A percentile compares a stretch with the other conserved stretches of the same genome.
phyloP scores from a whole-genome alignment of 495 filamentous ascomycete genomes.

The Alectoria sarmentosa region DNA sequence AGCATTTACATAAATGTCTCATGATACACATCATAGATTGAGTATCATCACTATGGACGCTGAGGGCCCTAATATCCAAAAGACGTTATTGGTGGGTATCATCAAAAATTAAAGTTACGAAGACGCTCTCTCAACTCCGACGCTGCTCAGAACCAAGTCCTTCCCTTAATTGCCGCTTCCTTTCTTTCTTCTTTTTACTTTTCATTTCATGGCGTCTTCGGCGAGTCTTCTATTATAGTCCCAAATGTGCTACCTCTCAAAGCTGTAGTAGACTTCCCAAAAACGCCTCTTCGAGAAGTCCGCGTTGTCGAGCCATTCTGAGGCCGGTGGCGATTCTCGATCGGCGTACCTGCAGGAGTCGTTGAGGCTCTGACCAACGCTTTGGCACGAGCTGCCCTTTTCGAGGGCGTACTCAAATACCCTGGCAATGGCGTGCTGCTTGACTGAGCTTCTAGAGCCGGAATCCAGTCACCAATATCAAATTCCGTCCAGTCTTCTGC shows the following conservation, averaged over 20 bases:
- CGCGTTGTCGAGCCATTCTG: slow-evolving; percentile 17
- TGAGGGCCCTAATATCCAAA: background rate
- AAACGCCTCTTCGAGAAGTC: slow-evolving; percentile 10
- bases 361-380: slow-evolving; percentile 45
- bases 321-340: slow-evolving; percentile 20
- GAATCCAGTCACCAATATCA: slow-evolving; percentile 39
- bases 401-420: slow-evolving; percentile 52
- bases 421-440: slow-evolving; percentile 43
- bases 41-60: background rate
- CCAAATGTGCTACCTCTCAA: slow-evolving; percentile 19
- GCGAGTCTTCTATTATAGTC: slow-evolving; percentile 22
- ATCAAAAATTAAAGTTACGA: background rate
- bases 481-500: slow-evolving; percentile 40
- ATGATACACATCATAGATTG: background rate
- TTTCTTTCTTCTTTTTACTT: background rate
- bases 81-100: background rate
- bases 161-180: background rate
- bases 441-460: slow-evolving; percentile 33
- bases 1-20: background rate
- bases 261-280: slow-evolving; percentile 22
- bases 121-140: background rate
- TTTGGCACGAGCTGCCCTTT: slow-evolving; percentile 46
- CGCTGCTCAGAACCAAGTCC: background rate
- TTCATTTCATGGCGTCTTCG: slow-evolving; percentile 7
- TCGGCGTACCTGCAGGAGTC: slow-evolving; percentile 38